Conservation (phyloP, 768 basidiomycete genomes). For the Termitomyces sp. region DNA sequence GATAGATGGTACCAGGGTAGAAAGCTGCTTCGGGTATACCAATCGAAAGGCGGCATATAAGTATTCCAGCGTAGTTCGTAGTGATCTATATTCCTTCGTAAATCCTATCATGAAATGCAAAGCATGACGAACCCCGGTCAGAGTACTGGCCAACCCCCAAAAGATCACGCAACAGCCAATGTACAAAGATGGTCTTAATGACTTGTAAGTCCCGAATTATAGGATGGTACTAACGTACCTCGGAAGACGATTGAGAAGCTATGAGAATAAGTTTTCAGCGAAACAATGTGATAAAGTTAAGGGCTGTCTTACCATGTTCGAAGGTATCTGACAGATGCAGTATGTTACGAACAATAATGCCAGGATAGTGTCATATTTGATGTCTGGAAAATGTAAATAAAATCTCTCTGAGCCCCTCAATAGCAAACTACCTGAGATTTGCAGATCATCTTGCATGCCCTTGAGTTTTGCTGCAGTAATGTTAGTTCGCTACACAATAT, state of each 20-base stretch:
- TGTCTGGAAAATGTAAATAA: slow-evolving; percentile 23
- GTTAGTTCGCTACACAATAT: slow-evolving; percentile 33
- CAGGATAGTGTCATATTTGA: slow-evolving; percentile 49
- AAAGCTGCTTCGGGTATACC: slow-evolving; percentile 65
- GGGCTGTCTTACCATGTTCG: slow-evolving; percentile 44
- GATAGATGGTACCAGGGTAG: slow-evolving; percentile 49
- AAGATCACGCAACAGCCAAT: slow-evolving; percentile 52
- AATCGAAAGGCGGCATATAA: slow-evolving; percentile 55
- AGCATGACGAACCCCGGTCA: slow-evolving; percentile 46
- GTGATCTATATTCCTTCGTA: slow-evolving; percentile 33
- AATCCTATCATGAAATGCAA: background rate
- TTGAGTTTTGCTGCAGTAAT: slow-evolving; percentile 43
- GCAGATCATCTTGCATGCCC: slow-evolving; percentile 43
- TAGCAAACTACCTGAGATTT: slow-evolving; percentile 30
- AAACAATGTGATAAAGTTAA: background rate
- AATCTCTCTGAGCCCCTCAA: no score
- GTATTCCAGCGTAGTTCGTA: slow-evolving; percentile 43
- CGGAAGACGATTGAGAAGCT: slow-evolving; percentile 53
- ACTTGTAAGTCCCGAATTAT: background rate
- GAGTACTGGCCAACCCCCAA: slow-evolving; percentile 58
- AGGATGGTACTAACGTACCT: slow-evolving; percentile 24
- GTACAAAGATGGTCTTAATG: slow-evolving; percentile 51
- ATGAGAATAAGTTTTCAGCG: background rate
- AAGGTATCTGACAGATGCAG: slow-evolving; percentile 58
- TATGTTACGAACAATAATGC: slow-evolving; percentile 53